Conservation (phyloP, 2,329 filamentous ascomycete species). For the Colletotrichum tabaci region DNA sequence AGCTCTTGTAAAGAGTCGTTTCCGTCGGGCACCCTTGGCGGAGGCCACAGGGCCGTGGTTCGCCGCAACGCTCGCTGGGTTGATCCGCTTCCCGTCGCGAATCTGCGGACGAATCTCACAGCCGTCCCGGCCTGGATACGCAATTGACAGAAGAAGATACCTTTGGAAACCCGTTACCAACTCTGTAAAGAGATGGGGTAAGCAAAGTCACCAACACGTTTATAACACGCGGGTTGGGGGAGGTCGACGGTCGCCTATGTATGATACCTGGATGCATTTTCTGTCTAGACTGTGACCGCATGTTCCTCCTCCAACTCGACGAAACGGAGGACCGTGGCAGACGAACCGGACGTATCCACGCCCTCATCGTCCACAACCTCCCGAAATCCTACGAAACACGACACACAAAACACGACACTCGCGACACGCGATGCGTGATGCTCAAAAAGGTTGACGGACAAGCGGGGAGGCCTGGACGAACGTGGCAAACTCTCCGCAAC, state of each 20-base stretch:
- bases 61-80: too few species aligned
- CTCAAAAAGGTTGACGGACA: background rate
- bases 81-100: too few species aligned
- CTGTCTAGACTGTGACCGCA: too few species aligned
- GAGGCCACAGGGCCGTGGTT: too few species aligned
- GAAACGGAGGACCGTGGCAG: background rate
- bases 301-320: background rate
- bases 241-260: background rate
- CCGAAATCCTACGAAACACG: background rate
- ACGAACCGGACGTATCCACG: background rate
- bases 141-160: too few species aligned
- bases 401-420: background rate
- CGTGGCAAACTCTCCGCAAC: slow-evolving; percentile 25
- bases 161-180: too few species aligned
- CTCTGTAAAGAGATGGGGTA: background rate
- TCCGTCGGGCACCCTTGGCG: too few species aligned
- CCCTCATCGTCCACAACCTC: background rate
- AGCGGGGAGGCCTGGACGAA: slow-evolving; percentile 11
- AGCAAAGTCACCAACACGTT: background rate
- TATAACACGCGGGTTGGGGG: background rate
- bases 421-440: background rate
- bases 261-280: background rate
- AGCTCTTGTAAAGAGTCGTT: too few species aligned
- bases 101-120: too few species aligned
- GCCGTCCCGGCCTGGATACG: too few species aligned